Evolutionary conservation across 371 early-diverging fungal genomes (phyloP).

Genomic region (Choanephora cucurbitarum): DNA sequence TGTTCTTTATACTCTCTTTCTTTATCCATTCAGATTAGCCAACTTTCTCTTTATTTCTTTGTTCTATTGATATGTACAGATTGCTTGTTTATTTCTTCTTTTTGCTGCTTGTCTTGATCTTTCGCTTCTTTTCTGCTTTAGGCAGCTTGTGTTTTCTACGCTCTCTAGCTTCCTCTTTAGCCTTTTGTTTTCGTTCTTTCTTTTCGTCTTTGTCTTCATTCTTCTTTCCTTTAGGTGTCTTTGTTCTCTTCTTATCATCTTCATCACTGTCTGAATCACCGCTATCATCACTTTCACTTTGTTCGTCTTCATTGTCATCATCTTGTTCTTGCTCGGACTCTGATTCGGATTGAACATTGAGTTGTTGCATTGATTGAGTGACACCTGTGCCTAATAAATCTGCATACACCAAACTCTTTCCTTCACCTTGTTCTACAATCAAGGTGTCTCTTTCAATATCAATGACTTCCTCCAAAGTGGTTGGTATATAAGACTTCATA

Average conservation of each 20-base stretch:
- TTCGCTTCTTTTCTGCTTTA: slow-evolving; percentile 94
- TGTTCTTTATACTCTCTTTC: no score
- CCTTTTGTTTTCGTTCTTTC: slow-evolving; percentile 80
- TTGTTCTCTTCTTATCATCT: slow-evolving; percentile 32
- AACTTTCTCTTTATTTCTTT: no score
- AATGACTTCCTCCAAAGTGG: slow-evolving; percentile 88
- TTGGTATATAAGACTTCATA: slow-evolving; percentile 89
- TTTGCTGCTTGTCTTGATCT: slow-evolving; percentile 67
- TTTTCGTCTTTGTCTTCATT: slow-evolving; percentile 88
- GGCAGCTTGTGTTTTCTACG: slow-evolving; percentile 92
- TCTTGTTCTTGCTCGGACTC: slow-evolving; percentile 14
- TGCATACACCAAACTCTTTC: slow-evolving; percentile 61
- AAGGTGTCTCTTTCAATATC: slow-evolving; percentile 87
- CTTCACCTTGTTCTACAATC: slow-evolving; percentile 72
- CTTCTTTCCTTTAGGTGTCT: slow-evolving; percentile 63
- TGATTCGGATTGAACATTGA: slow-evolving; percentile 10
- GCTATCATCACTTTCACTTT: slow-evolving; percentile 26
- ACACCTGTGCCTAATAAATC: slow-evolving; percentile 41
- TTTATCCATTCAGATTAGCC: no score
- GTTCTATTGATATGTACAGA: no score
- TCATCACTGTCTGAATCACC: slow-evolving; percentile 46
- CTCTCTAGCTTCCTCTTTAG: slow-evolving; percentile 90
- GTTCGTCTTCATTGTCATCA: slow-evolving; percentile 32
- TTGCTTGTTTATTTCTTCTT: slow-evolving; percentile 51
- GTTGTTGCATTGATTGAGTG: slow-evolving; percentile 17